Conservation (phyloP, 306 rosid species). For the Acacia crassicarpa region DNA sequence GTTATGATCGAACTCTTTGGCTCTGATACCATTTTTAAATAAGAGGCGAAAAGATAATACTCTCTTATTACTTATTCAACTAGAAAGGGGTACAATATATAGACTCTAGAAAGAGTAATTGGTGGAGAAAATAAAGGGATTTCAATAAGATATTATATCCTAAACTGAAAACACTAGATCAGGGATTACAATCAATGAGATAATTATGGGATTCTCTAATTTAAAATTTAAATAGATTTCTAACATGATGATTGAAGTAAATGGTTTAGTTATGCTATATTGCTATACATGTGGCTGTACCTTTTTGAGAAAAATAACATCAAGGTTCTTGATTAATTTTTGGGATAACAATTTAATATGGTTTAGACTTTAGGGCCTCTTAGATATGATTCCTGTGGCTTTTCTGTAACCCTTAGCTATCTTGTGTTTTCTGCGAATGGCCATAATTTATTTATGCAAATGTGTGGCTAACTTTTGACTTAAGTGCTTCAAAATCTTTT, state of each 20-base stretch:
- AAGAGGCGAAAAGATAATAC: no score
- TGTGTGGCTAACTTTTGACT: not conserved
- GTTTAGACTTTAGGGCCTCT: not conserved
- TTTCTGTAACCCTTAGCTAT: not conserved
- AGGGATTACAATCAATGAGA: no score
- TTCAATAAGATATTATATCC: no score
- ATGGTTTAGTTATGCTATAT: not conserved
- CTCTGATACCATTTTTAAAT: no score
- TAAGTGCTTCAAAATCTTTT: not conserved
- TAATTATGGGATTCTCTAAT: no score
- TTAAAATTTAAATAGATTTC: no score
- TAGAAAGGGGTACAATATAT: no score
- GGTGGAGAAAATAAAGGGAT: no score
- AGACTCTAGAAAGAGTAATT: no score
- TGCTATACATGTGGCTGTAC: not conserved
- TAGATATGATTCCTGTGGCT: not conserved
- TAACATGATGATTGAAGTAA: conserved; percentile 1
- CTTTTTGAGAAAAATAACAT: not conserved
- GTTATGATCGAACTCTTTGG: no score
- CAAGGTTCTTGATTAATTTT: not conserved
- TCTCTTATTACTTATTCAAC: no score
- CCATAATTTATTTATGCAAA: not conserved
- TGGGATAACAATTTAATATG: conserved; percentile 1
- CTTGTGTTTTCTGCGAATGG: not conserved
- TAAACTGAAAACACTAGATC: no score